Evolutionary conservation across 192 early-diverging fungal species (phyloP).

Genomic region (Phlyctochytrium bullatum): DNA sequence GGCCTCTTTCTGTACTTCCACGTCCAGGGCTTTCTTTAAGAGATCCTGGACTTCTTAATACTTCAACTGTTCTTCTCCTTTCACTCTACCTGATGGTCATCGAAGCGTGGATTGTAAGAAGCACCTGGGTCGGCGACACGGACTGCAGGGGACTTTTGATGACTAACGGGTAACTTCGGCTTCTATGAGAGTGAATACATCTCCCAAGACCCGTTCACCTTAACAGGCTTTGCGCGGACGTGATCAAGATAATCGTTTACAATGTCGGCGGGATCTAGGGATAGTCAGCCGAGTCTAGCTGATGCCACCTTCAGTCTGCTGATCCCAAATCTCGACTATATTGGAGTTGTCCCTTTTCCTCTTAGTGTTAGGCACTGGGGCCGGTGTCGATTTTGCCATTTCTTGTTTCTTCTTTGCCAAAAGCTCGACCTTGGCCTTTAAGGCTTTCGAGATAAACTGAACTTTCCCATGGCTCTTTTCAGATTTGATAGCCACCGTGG

Average conservation of each 20-base stretch:
- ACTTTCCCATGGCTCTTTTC: slow-evolving; percentile 34
- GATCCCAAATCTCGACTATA: too few species aligned
- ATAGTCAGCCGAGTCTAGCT: too few species aligned
- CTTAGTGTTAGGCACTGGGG: slow-evolving; percentile 23
- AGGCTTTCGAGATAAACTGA: slow-evolving; percentile 43
- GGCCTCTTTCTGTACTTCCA: slow-evolving; percentile 39
- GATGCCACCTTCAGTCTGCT: slow-evolving; percentile 45
- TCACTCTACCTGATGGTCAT: slow-evolving; percentile 74
- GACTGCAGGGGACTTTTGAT: slow-evolving; percentile 61
- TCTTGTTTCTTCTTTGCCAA: slow-evolving; percentile 47
- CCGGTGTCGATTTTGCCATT: slow-evolving; percentile 21
- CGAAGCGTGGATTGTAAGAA: slow-evolving; percentile 84
- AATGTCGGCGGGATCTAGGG: background rate
- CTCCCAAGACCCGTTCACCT: slow-evolving; percentile 19
- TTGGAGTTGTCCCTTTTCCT: slow-evolving; percentile 22
- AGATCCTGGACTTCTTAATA: too few species aligned
- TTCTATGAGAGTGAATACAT: slow-evolving; percentile 30
- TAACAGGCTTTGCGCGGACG: slow-evolving; percentile 39
- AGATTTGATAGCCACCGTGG: slow-evolving; percentile 17
- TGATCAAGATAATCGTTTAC: slow-evolving; percentile 40
- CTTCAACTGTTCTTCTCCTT: background rate
- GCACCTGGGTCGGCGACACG: slow-evolving; percentile 77
- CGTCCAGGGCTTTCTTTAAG: slow-evolving; percentile 42
- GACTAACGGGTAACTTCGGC: slow-evolving; percentile 34
- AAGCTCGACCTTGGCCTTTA: slow-evolving; percentile 36